These are phyloP conservation scores for Trametes villosa DNA, from an alignment of 768 basidiomycete genomes.

Conservation along the genomic window DNA sequence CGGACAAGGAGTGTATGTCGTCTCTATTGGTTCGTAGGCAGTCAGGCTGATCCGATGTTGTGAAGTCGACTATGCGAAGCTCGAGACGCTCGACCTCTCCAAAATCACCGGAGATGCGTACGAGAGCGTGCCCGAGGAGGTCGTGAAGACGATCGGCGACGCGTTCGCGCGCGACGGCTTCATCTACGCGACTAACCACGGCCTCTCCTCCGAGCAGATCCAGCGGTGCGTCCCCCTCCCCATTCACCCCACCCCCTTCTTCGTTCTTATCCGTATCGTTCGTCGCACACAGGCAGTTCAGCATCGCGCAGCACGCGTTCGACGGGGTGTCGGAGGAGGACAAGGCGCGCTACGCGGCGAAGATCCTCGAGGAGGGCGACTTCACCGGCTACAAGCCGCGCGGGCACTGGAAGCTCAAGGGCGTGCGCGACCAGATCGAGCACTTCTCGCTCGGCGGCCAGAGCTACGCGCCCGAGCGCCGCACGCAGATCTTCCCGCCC, in stretches of 20 bases:
- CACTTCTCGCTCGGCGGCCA: constrained; percentile 15
- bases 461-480: constrained; percentile 6
- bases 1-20: constrained; percentile 10
- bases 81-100: constrained; percentile 14
- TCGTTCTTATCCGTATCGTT: background rate
- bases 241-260: background rate
- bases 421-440: constrained; percentile 18
- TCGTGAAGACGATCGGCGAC: constrained; percentile 18
- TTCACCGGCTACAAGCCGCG: constrained; percentile 18
- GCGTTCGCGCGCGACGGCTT: constrained; percentile 15
- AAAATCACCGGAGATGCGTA: constrained; percentile 2
- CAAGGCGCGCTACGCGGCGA: constrained; percentile 7
- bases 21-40: too few relatives aligned
- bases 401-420: constrained; percentile 20
- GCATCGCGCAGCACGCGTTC: constrained; percentile 15
- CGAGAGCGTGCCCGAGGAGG: constrained; percentile 9
- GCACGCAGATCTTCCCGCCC: constrained; percentile 13
- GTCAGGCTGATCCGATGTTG: background rate
- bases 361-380: constrained; percentile 17
- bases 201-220: constrained; percentile 13
- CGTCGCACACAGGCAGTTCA: constrained; percentile 7
- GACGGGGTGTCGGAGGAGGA: constrained; percentile 17
- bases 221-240: background rate
- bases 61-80: constrained; percentile 11
- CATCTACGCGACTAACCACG: constrained; percentile 19